Conservation (phyloP, 2,329 filamentous ascomycete species). For the Aureobasidium sp. region DNA sequence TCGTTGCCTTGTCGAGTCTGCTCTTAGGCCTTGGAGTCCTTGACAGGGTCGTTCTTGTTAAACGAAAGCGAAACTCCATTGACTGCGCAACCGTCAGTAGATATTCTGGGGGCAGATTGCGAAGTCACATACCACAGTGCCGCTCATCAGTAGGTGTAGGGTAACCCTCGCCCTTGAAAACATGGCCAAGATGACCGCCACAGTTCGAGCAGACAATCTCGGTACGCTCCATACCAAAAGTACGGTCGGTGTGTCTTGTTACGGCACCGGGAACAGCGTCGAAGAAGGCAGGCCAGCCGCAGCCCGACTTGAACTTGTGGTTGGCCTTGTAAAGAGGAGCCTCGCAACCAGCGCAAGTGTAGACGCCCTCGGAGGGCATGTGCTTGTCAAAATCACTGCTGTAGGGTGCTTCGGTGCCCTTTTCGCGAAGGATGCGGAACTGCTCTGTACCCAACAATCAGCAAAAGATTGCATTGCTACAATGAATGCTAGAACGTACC, state of each 20-base stretch:
- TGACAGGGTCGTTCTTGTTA: conserved; percentile 53
- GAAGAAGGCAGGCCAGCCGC: conserved; percentile 97
- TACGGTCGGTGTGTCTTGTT: conserved; percentile 67
- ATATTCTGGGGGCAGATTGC: not conserved
- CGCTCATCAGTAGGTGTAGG: conserved; percentile 85
- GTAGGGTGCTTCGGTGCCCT: conserved; percentile 79
- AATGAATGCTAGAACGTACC: conserved; percentile 42
- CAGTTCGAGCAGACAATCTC: conserved; percentile 96
- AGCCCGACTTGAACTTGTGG: conserved; percentile 94
- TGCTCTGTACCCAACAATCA: conserved; percentile 59
- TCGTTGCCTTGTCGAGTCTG: not conserved
- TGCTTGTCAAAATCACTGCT: conserved; percentile 86
- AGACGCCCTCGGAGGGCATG: conserved; percentile 66
- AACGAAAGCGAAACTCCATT: conserved; percentile 91
- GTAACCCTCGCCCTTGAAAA: conserved; percentile 85
- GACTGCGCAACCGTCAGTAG: conserved; percentile 33
- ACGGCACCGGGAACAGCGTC: conserved; percentile 91
- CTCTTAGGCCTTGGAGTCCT: conserved; percentile 17
- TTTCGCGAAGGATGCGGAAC: conserved; percentile 85
- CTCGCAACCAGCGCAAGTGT: conserved; percentile 79
- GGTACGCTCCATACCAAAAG: conserved; percentile 74
- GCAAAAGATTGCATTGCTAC: not conserved
- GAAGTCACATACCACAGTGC: conserved; percentile 57
- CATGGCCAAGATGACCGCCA: conserved; percentile 84
- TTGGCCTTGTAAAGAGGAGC: conserved; percentile 85